Conservation (phyloP, 345 rosid species). For the Ceriops tagal region DNA sequence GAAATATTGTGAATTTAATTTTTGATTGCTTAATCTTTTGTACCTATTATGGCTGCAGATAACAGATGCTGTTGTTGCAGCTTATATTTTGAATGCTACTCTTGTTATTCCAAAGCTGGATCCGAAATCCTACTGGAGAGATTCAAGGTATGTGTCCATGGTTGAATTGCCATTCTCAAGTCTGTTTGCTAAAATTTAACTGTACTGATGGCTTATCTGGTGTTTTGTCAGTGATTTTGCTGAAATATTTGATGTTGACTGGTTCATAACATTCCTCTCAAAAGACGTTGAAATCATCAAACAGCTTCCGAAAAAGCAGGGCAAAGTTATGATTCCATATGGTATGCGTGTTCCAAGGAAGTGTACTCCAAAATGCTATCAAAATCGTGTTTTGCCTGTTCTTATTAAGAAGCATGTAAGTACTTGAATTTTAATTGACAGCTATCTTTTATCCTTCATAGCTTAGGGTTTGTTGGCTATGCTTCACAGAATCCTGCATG, state of each 20-base stretch:
- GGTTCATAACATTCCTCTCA: slow-evolving; percentile 73
- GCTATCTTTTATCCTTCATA: background rate
- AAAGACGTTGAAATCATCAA: slow-evolving; percentile 65
- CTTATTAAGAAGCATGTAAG: slow-evolving; percentile 55
- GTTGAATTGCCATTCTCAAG: slow-evolving; percentile 1
- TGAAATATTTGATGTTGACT: slow-evolving; percentile 71
- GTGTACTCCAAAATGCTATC: slow-evolving; percentile 57
- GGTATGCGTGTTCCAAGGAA: slow-evolving; percentile 85
- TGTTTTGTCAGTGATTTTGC: slow-evolving; percentile 60
- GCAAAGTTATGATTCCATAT: slow-evolving; percentile 49
- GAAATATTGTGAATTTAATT: background rate
- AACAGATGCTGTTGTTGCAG: slow-evolving; percentile 84
- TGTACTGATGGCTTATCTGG: slow-evolving; percentile 16
- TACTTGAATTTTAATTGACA: background rate
- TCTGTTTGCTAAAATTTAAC: slow-evolving; percentile 9
- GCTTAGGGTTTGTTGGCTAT: background rate
- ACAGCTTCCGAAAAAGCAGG: slow-evolving; percentile 51
- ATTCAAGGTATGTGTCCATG: slow-evolving; percentile 49
- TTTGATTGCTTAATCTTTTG: slow-evolving; percentile 1
- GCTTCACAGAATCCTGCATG: background rate
- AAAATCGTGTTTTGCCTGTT: slow-evolving; percentile 50
- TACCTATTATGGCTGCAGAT: slow-evolving; percentile 44
- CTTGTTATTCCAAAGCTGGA: slow-evolving; percentile 87
- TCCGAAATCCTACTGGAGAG: slow-evolving; percentile 89
- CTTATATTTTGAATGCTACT: slow-evolving; percentile 88